These are phyloP conservation scores for Candida maesae DNA, from an alignment of 805 yeast species.

Conservation along the genomic window DNA sequence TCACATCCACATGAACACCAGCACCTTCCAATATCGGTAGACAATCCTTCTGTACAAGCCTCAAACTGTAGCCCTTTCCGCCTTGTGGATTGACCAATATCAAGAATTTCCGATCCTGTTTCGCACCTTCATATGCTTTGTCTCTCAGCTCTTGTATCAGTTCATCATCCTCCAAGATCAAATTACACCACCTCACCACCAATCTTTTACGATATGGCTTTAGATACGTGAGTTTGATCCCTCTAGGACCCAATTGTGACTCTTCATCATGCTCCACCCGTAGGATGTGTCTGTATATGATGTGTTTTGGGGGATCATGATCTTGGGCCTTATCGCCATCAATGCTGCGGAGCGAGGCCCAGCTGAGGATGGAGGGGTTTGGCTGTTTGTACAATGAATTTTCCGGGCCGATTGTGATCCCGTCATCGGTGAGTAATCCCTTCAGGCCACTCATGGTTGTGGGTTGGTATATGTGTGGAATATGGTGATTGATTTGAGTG, in stretches of 20 bases:
- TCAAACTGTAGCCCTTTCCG: conserved; percentile 75
- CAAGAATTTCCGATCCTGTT: conserved; percentile 45
- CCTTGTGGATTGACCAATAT: conserved; percentile 87
- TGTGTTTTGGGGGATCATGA: not conserved
- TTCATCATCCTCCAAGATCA: no score
- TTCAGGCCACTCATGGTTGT: no score
- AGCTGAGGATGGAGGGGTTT: no score
- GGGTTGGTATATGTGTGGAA: no score
- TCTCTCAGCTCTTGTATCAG: conserved; percentile 28
- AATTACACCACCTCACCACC: no score
- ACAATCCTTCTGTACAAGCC: conserved; percentile 48
- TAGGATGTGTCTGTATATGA: not conserved
- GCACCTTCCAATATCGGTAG: conserved; percentile 76
- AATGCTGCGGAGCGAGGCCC: not conserved
- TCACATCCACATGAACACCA: conserved; percentile 47
- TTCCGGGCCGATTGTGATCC: not conserved
- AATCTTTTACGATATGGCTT: not conserved
- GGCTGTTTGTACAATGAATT: no score
- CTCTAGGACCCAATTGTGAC: no score
- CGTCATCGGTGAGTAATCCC: not conserved
- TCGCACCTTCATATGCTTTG: conserved; percentile 37
- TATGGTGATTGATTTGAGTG: no score
- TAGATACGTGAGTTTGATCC: no score
- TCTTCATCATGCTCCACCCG: not conserved
- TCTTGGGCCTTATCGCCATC: not conserved